Base-by-base conservation (phyloP, 768 basidiomycete genomes). In the Boletus rubropictus region DNA sequence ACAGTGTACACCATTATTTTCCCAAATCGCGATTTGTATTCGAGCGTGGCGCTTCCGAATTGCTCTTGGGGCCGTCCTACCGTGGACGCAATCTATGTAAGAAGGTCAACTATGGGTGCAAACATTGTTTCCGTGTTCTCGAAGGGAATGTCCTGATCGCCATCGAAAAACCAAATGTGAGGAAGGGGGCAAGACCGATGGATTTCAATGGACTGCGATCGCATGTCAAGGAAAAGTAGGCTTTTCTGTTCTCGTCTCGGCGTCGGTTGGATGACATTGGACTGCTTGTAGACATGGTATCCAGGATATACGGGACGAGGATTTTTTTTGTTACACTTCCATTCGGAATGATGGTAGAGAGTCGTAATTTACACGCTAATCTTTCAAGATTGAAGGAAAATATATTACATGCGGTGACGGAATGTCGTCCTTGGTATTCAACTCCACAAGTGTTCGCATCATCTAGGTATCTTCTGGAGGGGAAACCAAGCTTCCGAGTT, bases 191-290 rank as follows among this genome's bases (percentile, higher is more conserved):
- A 11, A 66, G 66, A 40, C 49, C 63, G 45, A 75, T 79, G 61
- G 60, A 53, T 3, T 81, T 82, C 54, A 64, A 84, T 50, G 84
- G 78, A 3, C 53, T 86, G 42, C 67, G 77, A 33, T 84, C 81
- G 20, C 85, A 87, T 52, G 55, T 78, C 48, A 82, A 81, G 56
- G 72, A 65, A 52, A 83, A 78, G 84, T 85, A 51, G 53, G 78
- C 60, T 20, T 31, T 25, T 34, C 9, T 35, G 11, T 10, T 27
- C 33, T 18, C 25, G 21, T 49, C 28, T 29, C 18, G 27, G 35
- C 35, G 4, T 39, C 20, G 33, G 12, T 1, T n/a, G 22, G 42
- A 41, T 63, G 45, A 54, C 44, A 27, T 22, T 34, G 10, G 14
- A 38, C 34, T 38, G 45, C 10, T 38, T 45, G 28, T 46, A 84